These are phyloP conservation scores for Flueggea neowawraea DNA, from an alignment of 441 rosid genomes.

Conservation along the genomic window DNA sequence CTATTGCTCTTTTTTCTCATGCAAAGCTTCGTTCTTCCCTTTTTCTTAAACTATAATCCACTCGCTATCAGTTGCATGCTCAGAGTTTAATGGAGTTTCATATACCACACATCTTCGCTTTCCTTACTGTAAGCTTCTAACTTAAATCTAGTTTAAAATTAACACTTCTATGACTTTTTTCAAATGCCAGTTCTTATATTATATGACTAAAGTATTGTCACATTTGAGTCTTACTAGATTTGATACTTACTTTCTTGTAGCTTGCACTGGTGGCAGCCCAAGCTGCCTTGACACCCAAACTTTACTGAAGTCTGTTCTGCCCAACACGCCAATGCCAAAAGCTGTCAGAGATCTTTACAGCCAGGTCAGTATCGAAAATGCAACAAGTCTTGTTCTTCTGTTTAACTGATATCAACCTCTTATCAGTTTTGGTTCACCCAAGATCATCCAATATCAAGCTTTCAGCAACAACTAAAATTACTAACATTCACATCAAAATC, in stretches of 20 bases:
- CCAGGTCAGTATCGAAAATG: conserved; percentile 27
- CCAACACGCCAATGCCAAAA: conserved; percentile 81
- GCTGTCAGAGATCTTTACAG: conserved; percentile 53
- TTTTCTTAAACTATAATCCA: background rate
- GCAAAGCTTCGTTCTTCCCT: conserved; percentile 1
- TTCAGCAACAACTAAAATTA: too few species aligned
- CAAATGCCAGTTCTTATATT: too few species aligned
- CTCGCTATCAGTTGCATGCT: too few species aligned
- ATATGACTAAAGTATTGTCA: background rate
- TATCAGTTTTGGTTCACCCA: too few species aligned
- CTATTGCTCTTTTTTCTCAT: conserved; percentile 6
- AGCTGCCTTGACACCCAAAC: conserved; percentile 57
- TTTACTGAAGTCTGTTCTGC: conserved; percentile 65
- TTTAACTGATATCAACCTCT: too few species aligned
- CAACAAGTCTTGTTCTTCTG: too few species aligned
- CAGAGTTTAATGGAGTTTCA: conserved; percentile 27
- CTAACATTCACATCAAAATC: too few species aligned
- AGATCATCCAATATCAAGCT: too few species aligned
- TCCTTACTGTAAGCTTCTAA: conserved; percentile 35
- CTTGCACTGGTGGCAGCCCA: conserved; percentile 39
- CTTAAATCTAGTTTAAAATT: background rate
- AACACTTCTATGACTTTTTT: too few species aligned
- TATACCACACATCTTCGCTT: conserved; percentile 25
- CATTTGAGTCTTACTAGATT: background rate
- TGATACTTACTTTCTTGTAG: conserved; percentile 28